Evolutionary conservation across 192 early-diverging fungal species (phyloP).

Genomic region (Diversispora epigaea): DNA sequence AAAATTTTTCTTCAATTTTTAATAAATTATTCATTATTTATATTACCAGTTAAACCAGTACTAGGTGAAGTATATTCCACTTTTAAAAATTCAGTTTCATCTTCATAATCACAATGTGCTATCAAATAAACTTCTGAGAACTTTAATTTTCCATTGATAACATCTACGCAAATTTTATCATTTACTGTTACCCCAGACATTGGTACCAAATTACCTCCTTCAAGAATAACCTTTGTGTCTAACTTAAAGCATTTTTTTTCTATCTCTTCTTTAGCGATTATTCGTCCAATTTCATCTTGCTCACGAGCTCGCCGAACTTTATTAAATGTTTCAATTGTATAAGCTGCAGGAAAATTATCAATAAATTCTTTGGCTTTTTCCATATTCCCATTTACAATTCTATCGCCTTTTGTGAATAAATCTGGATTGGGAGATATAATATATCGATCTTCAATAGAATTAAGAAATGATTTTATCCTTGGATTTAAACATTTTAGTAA

Average conservation of each 20-base stretch:
- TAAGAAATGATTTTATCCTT: neutral
- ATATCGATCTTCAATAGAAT: neutral
- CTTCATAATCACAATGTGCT: neutral
- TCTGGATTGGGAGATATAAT: conserved; percentile 8
- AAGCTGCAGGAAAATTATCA: neutral
- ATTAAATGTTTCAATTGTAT: conserved; percentile 1
- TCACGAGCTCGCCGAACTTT: neutral
- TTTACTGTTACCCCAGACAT: conserved; percentile 2
- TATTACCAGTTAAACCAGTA: neutral
- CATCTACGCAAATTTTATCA: neutral
- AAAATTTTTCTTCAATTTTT: no score
- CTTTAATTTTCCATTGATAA: neutral
- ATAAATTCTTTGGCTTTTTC: conserved; percentile 1
- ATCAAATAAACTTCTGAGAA: conserved; percentile 18
- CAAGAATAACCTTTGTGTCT: neutral
- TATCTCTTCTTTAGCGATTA: neutral
- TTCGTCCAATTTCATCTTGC: neutral
- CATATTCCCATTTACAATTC: neutral
- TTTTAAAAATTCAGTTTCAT: conserved; percentile 1
- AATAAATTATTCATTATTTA: neutral
- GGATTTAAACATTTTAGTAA: neutral
- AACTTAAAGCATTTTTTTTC: neutral
- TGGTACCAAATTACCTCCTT: neutral
- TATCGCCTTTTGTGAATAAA: neutral
- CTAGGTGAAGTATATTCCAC: neutral